Base-by-base conservation (phyloP, 2,329 filamentous ascomycete genomes). In the Camillea tinctor region DNA sequence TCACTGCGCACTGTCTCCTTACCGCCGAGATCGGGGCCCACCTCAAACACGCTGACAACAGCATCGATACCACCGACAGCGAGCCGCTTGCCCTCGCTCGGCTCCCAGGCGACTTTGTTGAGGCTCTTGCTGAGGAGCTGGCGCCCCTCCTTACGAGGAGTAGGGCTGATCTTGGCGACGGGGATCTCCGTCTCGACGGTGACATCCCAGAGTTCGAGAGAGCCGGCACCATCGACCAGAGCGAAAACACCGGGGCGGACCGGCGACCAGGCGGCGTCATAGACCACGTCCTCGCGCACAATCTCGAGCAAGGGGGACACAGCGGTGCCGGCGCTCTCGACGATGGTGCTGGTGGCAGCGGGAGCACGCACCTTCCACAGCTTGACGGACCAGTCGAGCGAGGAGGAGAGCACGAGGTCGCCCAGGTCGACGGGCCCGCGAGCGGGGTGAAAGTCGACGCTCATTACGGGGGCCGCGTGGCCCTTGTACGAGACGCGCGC, bases 331-430 rank as follows among this genome's bases (percentile, higher is more conserved):
- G 70, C 70, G 48, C 70, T 72, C 22, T 78, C 75, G 13, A 79
- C 81, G 23, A 82, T 81, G 0, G 88, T 88, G 17, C 86, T 87
- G 4, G 87, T 88, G 2, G 89, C 88, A 0, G 90, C 89, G 1
- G 91, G 91, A 1, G 92, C 89, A 49, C 93, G 90, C 15, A 96
- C 90, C 75, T 95, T 95, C 95, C 95, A 99, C 17, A 99, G 81
- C 78, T 96, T 97, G 68, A 97, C 93, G 68, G 90, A 96, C 95
- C 95, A 99, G 79, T 99, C 95, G 7, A 99, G 82, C 50, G 91
- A 94, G 3, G 92, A 91, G n/a, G 90, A 93, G 54, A 99, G 85
- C 60, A 98, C 92, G 5, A 99, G 81, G 71, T 99, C 96, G 24
- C 94, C 93, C 5, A 99, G 87, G 76, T 99, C 96, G 55, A 99